Conservation (phyloP, 106 monocot species). For the Acanthochlamys bracteata region DNA sequence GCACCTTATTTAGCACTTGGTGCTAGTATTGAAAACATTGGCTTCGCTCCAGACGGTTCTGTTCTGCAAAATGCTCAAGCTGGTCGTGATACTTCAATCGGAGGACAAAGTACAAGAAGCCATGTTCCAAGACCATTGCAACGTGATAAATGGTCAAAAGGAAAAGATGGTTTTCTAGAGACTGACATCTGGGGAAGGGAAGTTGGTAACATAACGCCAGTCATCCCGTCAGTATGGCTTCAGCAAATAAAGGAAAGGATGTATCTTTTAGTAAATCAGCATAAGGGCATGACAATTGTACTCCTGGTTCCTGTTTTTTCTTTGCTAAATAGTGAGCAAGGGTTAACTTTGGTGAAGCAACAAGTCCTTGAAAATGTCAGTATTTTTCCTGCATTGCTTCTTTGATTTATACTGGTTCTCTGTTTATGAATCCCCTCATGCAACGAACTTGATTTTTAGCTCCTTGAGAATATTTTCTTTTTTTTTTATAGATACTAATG, state of each 20-base stretch:
- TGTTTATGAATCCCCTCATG: neutral
- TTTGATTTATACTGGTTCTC: neutral
- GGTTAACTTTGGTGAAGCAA: constrained; percentile 48
- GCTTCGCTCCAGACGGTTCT: constrained; percentile 18
- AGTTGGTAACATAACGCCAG: constrained; percentile 28
- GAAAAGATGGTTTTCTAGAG: constrained; percentile 83
- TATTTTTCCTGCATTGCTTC: neutral
- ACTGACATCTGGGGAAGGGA: constrained; percentile 40
- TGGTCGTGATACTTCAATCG: constrained; percentile 42
- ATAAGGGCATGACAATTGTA: constrained; percentile 64
- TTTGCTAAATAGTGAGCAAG: constrained; percentile 58
- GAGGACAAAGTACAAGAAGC: constrained; percentile 25
- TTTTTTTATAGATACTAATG: too few relatives aligned
- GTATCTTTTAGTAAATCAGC: constrained; percentile 75
- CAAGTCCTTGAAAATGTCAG: constrained; percentile 86
- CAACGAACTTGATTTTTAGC: too few relatives aligned
- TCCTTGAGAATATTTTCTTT: too few relatives aligned
- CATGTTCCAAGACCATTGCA: constrained; percentile 57
- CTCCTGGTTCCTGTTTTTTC: constrained; percentile 70
- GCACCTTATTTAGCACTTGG: neutral
- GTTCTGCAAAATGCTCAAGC: constrained; percentile 20
- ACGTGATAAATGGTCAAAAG: constrained; percentile 73
- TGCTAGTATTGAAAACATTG: too few relatives aligned
- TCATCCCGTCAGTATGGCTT: constrained; percentile 46
- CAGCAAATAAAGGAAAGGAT: constrained; percentile 48